Base-by-base conservation (phyloP, 78 protist species). In the Dictyostelium firmibasis region DNA sequence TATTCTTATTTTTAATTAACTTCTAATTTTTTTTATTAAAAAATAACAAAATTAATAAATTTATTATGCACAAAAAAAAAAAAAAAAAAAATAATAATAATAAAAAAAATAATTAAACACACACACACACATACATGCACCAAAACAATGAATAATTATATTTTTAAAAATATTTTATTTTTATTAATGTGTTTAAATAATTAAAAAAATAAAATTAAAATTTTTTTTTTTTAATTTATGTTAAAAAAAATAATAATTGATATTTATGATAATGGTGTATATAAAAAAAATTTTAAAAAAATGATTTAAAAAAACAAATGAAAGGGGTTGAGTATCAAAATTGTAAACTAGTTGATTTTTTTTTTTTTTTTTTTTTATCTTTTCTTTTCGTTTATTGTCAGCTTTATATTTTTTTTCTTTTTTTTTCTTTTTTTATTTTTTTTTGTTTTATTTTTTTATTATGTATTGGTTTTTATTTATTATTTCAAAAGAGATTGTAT, bases 121-220 rank as follows among this genome's bases (percentile, higher is more conserved):
- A n/a, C 23, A 76, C 36, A 72, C 20, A 41, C 36, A 76, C 27
- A 20, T n/a, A n/a, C n/a, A n/a, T n/a, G n/a, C n/a, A n/a, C n/a
- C n/a, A 76, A 41, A 76, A n/a, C 20, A 76, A 76, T 29, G 20
- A 76, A 76, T 76, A 74, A 74, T 33, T 74, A 72, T 72, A 27
- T 20, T 72, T 29, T 33, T 11, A 33, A 33, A 33, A 14, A 33
- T 70, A 31, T 70, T 29, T 72, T 72, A 33, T 18, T 16, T 33
- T 72, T 72, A 16, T 72, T 72, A 72, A 27, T 72, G 35, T 72
- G 79, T 33, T 29, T 69, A 64, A 64, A 16, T 33, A 27, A n/a
- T n/a, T n/a, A n/a, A 77, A 18, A 41, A 41, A 27, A 36, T 16
- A 18, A 75, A 75, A 75, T 38, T 1, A 36, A 75, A 75, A 36